Base-by-base conservation (phyloP, 371 early-diverging fungal species). In the Syncephalis fuscata region DNA sequence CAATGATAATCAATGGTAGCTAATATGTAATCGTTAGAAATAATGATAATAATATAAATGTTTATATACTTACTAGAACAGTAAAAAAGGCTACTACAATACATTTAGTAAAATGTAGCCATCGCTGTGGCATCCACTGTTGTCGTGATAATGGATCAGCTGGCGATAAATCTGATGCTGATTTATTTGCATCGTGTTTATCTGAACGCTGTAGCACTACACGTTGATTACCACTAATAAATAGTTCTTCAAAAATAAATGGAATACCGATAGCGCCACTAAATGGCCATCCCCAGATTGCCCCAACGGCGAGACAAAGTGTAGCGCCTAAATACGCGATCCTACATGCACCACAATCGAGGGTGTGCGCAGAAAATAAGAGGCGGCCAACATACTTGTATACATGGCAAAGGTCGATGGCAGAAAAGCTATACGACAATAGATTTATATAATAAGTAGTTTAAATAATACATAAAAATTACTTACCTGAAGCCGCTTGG, bases 331-430 rank as follows among this genome's bases (percentile, higher is more conserved):
- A 71, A 66, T 73, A 41, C 67, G 70, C 26, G 47, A 66, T 49
- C 59, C 57, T 40, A 62, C 67, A 24, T 63, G 54, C 39, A 67
- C 62, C 4, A 32, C 32, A 11, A 32, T 32, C n/a, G 59, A 58
- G 0, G 72, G 72, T 2, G 70, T 66, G 8, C 66, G 66, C 1
- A 80, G 62, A 49, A 71, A 72, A 23, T 70, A 64, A 1, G 86
- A 74, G 46, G 74, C 76, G 2, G 87, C 90, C 45, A 90, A 56
- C 54, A 81, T 80, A 5, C 76, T 72, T 39, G 74, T 63, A 52
- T 76, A 79, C 96, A 94, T 96, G 49, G 91, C 80, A 65, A 93
- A 91, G 8, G 87, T 74, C 2, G 92, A 87, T 0, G 96, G 96
- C 14, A 96, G 66, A 54, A 74, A 78, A 8, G 94, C 90, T 78